Percentiles rank a stretch among this genome's conserved stretches.
Conservation (phyloP, 2,329 filamentous ascomycete genomes). For the Pseudocercospora fijiensis region DNA sequence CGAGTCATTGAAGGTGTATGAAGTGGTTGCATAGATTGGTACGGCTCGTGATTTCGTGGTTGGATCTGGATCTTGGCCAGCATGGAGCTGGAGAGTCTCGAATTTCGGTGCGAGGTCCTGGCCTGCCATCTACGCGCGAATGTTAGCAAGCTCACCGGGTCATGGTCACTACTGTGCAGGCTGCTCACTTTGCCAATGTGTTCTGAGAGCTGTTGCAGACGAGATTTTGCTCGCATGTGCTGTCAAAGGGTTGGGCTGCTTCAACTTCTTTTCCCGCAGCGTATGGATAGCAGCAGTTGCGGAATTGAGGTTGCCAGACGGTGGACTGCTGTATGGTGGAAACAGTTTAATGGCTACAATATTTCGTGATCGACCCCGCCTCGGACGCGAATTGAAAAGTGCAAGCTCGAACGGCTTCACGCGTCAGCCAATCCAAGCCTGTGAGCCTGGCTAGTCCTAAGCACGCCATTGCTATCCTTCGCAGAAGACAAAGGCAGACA, state of each 20-base stretch:
- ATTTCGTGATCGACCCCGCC: constrained; percentile 1
- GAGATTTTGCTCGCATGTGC: constrained; percentile 21
- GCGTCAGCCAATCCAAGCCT: background rate
- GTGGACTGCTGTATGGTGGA: background rate
- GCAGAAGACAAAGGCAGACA: background rate
- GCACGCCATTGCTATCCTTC: background rate
- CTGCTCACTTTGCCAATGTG: constrained; percentile 23
- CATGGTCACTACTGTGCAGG: background rate
- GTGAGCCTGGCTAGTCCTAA: background rate
- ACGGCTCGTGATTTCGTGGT: constrained; percentile 85
- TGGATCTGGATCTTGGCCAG: constrained; percentile 72
- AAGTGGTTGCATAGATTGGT: constrained; percentile 92
- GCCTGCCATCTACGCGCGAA: constrained; percentile 28
- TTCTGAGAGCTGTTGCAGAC: constrained; percentile 31
- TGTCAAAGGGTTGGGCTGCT: background rate
- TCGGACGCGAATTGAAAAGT: background rate
- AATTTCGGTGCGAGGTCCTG: constrained; percentile 47
- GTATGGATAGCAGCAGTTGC: background rate
- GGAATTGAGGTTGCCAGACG: background rate
- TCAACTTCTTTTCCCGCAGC: background rate
- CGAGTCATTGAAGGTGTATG: constrained; percentile 91
- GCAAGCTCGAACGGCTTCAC: background rate
- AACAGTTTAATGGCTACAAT: constrained; percentile 9
- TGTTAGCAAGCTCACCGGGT: background rate
- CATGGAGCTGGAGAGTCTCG: constrained; percentile 54